Evolutionary conservation across 805 yeast species (phyloP), one percentile per base, ranked within the genome.

Genomic region (Nakazawaea populi): DNA sequence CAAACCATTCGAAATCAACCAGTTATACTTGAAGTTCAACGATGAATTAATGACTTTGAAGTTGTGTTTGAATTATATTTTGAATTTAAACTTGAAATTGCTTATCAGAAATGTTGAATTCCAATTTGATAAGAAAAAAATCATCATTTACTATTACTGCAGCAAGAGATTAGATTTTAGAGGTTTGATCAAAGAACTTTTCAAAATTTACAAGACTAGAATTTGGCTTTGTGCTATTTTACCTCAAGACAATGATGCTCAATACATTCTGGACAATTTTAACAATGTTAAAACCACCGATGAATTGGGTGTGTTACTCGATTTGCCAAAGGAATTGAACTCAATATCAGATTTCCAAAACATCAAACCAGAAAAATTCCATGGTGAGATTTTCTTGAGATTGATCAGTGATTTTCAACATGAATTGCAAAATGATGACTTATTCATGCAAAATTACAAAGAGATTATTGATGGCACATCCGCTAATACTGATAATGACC

Each of bases 221-320:
- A 86, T 86, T 56, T 87, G 95, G 94, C 69, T 87, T 66, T 85
- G 91, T 72, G 91, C 94, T 0, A 86, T 85, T 30, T 60, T 70
- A 49, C 71, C 74, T 9, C 58, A 67, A n/a, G 73, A 69, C 39
- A 63, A 58, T 34, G 59, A 64, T n/a, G 60, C 53, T 47, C 54
- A 57, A 42, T 67, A 68, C 6, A 58, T 66, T 9, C 53, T 63
- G 32, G 62, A 61, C 4, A 60, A 66, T 54, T 39, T 60, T 29
- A 67, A 64, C 28, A 61, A 59, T 5, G 46, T 24, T 10, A 44
- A 52, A 51, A 14, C 42, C 40, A 54, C 54, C 30, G 44, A 48
- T 44, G 27, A 52, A 58, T 66, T 52, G 76, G 70, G 14, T 70
- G 69, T 58, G 61, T 71, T 31, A 61, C 71, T 53, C 69, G 73